Conservation (phyloP, 805 yeast species). For the Candida lessepsii region DNA sequence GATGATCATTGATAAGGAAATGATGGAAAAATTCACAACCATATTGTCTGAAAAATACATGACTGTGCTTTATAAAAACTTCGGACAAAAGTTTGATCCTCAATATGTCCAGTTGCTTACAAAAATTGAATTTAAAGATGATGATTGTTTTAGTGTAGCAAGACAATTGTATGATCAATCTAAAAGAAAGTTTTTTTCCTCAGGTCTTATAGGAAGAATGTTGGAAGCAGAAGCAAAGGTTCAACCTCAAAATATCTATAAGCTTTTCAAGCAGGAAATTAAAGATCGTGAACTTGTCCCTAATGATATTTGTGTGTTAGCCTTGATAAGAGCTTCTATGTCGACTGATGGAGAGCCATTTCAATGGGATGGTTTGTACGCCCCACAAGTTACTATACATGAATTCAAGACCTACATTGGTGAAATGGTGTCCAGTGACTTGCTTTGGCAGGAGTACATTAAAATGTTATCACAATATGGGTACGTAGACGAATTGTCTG, state of each 20-base stretch:
- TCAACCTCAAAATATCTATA: slow-evolving; percentile 28
- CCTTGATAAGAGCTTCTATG: slow-evolving; percentile 51
- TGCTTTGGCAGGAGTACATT: slow-evolving; percentile 54
- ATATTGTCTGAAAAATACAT: slow-evolving; percentile 30
- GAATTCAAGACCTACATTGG: slow-evolving; percentile 50
- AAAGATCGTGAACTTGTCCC: slow-evolving; percentile 18
- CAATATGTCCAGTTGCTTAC: background rate
- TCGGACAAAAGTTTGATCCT: background rate
- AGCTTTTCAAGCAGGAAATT: slow-evolving; percentile 28
- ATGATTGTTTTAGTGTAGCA: background rate
- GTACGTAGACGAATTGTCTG: slow-evolving; percentile 49
- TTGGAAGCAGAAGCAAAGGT: slow-evolving; percentile 34
- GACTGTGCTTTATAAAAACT: slow-evolving; percentile 20
- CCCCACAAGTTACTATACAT: slow-evolving; percentile 58
- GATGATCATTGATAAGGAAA: background rate
- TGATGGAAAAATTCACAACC: slow-evolving; percentile 5
- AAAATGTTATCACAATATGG: slow-evolving; percentile 46
- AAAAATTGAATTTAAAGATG: background rate
- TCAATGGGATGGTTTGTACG: slow-evolving; percentile 27
- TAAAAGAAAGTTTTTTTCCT: slow-evolving; percentile 21
- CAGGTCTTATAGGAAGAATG: slow-evolving; percentile 31
- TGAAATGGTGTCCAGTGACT: slow-evolving; percentile 42
- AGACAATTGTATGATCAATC: slow-evolving; percentile 4
- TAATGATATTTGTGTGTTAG: slow-evolving; percentile 32
- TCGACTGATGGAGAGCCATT: slow-evolving; percentile 19